Conservation (phyloP, 2,329 filamentous ascomycete species). For the Didymella exigua region DNA sequence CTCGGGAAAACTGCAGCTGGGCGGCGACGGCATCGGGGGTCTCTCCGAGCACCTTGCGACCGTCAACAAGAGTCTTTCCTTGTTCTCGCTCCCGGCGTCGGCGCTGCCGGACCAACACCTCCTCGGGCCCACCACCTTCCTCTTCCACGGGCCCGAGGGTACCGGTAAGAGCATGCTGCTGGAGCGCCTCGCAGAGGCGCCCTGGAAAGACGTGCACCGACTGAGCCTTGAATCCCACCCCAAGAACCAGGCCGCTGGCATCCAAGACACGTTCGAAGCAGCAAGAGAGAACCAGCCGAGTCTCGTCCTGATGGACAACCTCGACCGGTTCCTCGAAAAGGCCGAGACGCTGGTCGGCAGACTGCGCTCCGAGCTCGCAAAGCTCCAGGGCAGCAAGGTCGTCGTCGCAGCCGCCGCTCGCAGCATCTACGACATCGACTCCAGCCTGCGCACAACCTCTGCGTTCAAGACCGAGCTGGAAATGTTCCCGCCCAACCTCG, state of each 20-base stretch:
- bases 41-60: constrained; percentile 66
- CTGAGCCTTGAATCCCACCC: constrained; percentile 57
- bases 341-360: constrained; percentile 34
- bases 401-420: constrained; percentile 78
- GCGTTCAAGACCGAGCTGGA: constrained; percentile 72
- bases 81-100: constrained; percentile 28
- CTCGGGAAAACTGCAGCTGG: constrained; percentile 37
- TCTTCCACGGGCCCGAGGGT: constrained; percentile 81
- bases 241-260: constrained; percentile 56
- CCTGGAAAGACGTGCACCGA: constrained; percentile 73
- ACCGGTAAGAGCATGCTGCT: constrained; percentile 84
- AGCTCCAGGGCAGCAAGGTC: constrained; percentile 62
- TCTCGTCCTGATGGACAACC: constrained; percentile 77
- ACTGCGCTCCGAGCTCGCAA: constrained; percentile 52
- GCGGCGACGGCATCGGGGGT: constrained; percentile 66
- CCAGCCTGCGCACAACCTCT: constrained; percentile 67
- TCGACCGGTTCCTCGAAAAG: constrained; percentile 65
- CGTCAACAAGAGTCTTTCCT: constrained; percentile 70
- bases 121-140: constrained; percentile 60
- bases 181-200: constrained; percentile 64
- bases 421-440: constrained; percentile 73
- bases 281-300: constrained; percentile 73
- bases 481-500: constrained; percentile 75
- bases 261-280: constrained; percentile 72
- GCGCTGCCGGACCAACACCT: constrained; percentile 34